These are phyloP conservation scores for Vigna radiata DNA, from an alignment of 306 rosid genomes.

Conservation along the genomic window DNA sequence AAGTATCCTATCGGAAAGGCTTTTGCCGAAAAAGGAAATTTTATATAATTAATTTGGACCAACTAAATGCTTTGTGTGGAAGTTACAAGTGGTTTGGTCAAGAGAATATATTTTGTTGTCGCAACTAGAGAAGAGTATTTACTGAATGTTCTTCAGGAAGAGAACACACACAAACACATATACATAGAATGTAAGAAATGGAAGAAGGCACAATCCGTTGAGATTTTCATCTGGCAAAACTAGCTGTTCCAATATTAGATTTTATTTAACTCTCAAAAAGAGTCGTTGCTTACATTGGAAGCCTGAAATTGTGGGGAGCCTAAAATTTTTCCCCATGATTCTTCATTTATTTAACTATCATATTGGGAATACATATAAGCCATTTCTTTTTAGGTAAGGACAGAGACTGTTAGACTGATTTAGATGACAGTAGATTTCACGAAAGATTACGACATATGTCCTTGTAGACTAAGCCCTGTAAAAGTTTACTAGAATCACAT, in stretches of 20 bases:
- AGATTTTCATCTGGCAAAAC: slow-evolving; percentile 26
- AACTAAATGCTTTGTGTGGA: neutral
- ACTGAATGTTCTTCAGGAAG: neutral
- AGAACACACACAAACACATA: too few relatives aligned
- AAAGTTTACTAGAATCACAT: too few relatives aligned
- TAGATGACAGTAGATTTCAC: too few relatives aligned
- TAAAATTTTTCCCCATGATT: slow-evolving; percentile 1
- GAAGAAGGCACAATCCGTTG: slow-evolving; percentile 6
- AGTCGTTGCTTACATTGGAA: neutral
- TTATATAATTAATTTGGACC: neutral
- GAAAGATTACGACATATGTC: too few relatives aligned
- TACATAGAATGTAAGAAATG: neutral
- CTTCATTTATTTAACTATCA: too few relatives aligned
- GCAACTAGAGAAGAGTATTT: slow-evolving; percentile 20
- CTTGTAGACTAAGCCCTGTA: too few relatives aligned
- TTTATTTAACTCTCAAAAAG: neutral
- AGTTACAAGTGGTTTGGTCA: slow-evolving; percentile 1
- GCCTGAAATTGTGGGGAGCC: neutral
- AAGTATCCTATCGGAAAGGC: neutral
- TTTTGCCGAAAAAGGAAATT: neutral
- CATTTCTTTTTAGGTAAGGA: too few relatives aligned
- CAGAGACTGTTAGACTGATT: too few relatives aligned
- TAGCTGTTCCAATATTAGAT: neutral
- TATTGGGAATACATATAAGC: too few relatives aligned
- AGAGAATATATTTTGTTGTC: slow-evolving; percentile 3